Conservation (phyloP, 768 basidiomycete species). For the Collybiopsis luxurians region DNA sequence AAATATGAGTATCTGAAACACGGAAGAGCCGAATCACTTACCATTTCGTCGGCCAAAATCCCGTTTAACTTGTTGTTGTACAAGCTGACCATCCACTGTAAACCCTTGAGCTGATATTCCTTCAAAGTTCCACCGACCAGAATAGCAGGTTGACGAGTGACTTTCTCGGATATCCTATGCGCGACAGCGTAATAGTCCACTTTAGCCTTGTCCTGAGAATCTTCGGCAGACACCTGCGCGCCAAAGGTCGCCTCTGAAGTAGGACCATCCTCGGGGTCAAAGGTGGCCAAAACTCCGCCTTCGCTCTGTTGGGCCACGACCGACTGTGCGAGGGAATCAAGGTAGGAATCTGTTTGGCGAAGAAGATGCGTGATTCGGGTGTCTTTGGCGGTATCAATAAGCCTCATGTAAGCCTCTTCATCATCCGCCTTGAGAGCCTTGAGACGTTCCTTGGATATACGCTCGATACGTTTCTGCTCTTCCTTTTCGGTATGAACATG, state of each 20-base stretch:
- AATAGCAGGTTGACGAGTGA: slow-evolving; percentile 68
- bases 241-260: slow-evolving; percentile 90
- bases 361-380: slow-evolving; percentile 97
- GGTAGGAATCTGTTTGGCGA: slow-evolving; percentile 90
- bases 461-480: slow-evolving; percentile 95
- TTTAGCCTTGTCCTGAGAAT: slow-evolving; percentile 57
- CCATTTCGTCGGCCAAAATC: slow-evolving; percentile 95
- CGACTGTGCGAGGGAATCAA: slow-evolving; percentile 93
- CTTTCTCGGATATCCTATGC: slow-evolving; percentile 85
- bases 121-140: slow-evolving; percentile 88
- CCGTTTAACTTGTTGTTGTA: slow-evolving; percentile 96
- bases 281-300: slow-evolving; percentile 39
- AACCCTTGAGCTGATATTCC: slow-evolving; percentile 91
- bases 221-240: slow-evolving; percentile 68
- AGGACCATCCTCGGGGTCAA: slow-evolving; percentile 68
- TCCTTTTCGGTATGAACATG: slow-evolving; percentile 94
- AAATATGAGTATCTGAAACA: slow-evolving; percentile 11
- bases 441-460: slow-evolving; percentile 95
- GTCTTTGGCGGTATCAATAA: slow-evolving; percentile 98
- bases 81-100: slow-evolving; percentile 98
- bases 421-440: slow-evolving; percentile 97
- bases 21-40: slow-evolving; percentile 24
- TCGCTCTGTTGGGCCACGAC: slow-evolving; percentile 92
- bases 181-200: slow-evolving; percentile 97
- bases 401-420: slow-evolving; percentile 99